Evolutionary conservation across 2,329 filamentous ascomycete species (phyloP), one percentile per base, ranked within the genome.

Genomic region (Aureobasidium sp.): DNA sequence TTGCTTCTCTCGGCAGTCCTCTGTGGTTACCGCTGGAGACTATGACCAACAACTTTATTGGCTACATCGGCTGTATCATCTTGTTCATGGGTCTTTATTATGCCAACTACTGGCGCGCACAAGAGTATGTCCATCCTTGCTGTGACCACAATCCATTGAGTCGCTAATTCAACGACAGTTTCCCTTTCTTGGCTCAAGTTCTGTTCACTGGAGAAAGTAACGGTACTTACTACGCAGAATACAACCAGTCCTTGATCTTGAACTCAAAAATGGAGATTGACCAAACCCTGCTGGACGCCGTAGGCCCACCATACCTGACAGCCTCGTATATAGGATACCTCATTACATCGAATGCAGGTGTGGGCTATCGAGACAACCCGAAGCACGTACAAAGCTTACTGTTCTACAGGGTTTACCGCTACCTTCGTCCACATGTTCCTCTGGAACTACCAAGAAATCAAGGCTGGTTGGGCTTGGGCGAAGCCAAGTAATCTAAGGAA

Each of bases 221-320:
- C 59, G 67, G 66, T 3, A 73, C 72, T 1, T 69, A 68, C 29
- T 75, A 70, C 44, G 69, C 69, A 5, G 62, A 71, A 1, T 82
- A 75, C 67, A 78, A 82, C 64, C 77, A 79, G 65, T 73, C 73
- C 0, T 64, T 72, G 0, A 76, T 81, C 39, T 69, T 82, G 17
- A 73, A 76, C 47, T 61, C 67, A 5, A 67, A 76, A 3, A 72
- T 74, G 61, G 69, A 73, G n/a, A 72, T 81, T 41, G 71, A 79
- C 62, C n/a, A 66, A 2, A 66, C 62, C 5, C 67, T 68, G 6
- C 67, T 81, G 0, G 69, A 71, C 0, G 63, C 66, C 6, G 64
- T 72, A 47, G 78, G 79, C 8, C 63, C 77, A 6, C 79, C 80
- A 0, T 78, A 69, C 55, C 68, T 82, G 29, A 70, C 79, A 9